Conservation (phyloP, 257 asterid species). For the Penstemon barbatus region DNA sequence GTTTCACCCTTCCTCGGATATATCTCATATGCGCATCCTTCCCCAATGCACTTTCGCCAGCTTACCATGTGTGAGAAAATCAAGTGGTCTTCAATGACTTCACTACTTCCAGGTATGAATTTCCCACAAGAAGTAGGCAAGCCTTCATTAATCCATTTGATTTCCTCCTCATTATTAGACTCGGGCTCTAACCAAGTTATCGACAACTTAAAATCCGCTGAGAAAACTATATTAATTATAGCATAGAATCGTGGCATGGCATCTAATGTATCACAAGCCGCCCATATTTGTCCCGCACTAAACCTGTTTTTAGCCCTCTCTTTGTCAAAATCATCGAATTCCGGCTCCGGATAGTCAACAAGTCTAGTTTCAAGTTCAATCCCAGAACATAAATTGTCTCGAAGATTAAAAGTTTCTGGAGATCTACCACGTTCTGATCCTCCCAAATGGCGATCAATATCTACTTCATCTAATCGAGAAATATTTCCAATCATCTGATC, state of each 20-base stretch:
- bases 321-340: constrained; percentile 54
- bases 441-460: no score
- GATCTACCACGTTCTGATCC: no score
- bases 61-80: constrained; percentile 57
- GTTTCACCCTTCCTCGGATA: no score
- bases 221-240: constrained; percentile 32
- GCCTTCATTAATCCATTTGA: constrained; percentile 48
- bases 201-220: constrained; percentile 36
- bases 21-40: constrained; percentile 12
- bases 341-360: constrained; percentile 44
- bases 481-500: no score
- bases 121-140: constrained; percentile 62
- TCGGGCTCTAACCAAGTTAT: constrained; percentile 65
- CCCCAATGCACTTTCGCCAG: constrained; percentile 29
- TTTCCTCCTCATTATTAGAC: constrained; percentile 43
- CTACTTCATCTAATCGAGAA: no score
- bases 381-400: constrained; percentile 5
- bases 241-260: constrained; percentile 80
- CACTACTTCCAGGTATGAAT: constrained; percentile 42
- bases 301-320: constrained; percentile 36
- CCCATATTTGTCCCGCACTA: constrained; percentile 61
- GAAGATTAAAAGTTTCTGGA: not conserved
- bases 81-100: constrained; percentile 34
- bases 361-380: constrained; percentile 22
- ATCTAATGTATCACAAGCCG: constrained; percentile 55